These are phyloP conservation scores for Solanum boliviense DNA, from an alignment of 257 asterid species.

Conservation along the genomic window DNA sequence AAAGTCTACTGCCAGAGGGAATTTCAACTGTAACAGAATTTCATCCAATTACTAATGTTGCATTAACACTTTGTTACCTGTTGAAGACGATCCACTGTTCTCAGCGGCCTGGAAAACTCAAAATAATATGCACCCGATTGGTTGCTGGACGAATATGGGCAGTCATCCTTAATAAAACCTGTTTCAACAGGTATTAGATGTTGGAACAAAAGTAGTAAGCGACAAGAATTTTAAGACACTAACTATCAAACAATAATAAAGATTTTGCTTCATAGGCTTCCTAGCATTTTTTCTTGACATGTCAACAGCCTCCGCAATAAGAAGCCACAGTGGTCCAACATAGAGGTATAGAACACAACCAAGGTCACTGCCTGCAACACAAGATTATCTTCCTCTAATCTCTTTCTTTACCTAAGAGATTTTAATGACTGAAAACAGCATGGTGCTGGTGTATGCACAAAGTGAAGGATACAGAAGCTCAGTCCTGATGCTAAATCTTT, in stretches of 20 bases:
- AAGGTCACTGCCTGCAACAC: not conserved
- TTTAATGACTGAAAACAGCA: not conserved
- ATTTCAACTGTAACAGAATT: not conserved
- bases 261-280: not conserved
- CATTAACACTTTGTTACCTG: conserved; percentile 23
- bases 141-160: conserved; percentile 36
- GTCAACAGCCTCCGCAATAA: not conserved
- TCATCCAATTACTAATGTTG: not conserved
- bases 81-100: conserved; percentile 54
- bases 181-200: conserved; percentile 2
- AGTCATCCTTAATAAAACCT: conserved; percentile 43
- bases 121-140: conserved; percentile 45
- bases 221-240: not conserved
- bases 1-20: not conserved
- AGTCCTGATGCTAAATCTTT: not conserved
- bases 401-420: not conserved
- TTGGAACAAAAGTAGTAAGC: not conserved
- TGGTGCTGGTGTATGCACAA: not conserved
- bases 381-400: not conserved
- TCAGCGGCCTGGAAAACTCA: conserved; percentile 54
- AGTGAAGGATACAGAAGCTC: not conserved
- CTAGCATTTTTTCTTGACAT: not conserved
- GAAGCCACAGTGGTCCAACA: not conserved
- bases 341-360: not conserved
- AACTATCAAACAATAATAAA: not conserved